Percentiles rank a stretch among this genome's conserved stretches.
Evolutionary conservation across 1,284 basidiomycete species (phyloP).

Genomic region (Fereydounia khargensis): DNA sequence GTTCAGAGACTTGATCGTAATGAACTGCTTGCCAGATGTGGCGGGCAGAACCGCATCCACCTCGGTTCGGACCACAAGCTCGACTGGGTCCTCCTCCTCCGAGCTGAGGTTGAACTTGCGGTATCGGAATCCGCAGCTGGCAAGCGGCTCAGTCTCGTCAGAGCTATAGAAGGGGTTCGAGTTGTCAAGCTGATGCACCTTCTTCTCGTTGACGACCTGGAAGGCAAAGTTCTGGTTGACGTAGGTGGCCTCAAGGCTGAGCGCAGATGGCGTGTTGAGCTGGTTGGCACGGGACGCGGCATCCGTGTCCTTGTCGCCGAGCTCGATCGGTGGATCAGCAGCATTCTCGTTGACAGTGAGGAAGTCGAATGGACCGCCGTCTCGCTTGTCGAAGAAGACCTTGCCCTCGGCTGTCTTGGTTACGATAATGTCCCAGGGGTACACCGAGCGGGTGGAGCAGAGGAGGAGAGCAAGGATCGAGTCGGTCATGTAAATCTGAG

Average conservation of each 20-base stretch:
- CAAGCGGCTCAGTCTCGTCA: constrained; percentile 89
- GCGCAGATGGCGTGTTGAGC: constrained; percentile 89
- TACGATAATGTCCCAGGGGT: constrained; percentile 98
- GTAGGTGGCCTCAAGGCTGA: constrained; percentile 96
- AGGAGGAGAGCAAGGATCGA: constrained; percentile 93
- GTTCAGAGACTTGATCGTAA: constrained; percentile 89
- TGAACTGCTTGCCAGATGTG: constrained; percentile 32
- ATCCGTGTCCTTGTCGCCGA: constrained; percentile 45
- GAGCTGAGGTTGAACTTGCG: constrained; percentile 91
- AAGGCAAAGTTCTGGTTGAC: constrained; percentile 99
- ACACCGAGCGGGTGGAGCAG: constrained; percentile 90
- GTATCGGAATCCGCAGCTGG: constrained; percentile 94
- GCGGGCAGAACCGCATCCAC: constrained; percentile 71
- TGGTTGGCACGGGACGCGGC: constrained; percentile 62
- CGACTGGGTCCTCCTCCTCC: constrained; percentile 75
- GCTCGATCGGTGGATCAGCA: constrained; percentile 85
- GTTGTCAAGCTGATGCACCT: constrained; percentile 58
- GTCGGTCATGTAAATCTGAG: constrained; percentile 93
- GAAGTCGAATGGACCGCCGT: constrained; percentile 88
- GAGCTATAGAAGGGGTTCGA: constrained; percentile 81
- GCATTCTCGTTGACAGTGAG: constrained; percentile 99
- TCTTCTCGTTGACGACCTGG: constrained; percentile 82
- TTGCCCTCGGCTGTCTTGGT: constrained; percentile 81
- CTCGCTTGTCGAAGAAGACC: constrained; percentile 93
- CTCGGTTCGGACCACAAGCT: constrained; percentile 90